Base-by-base conservation (phyloP, 768 basidiomycete genomes). In the Russula lepida region DNA sequence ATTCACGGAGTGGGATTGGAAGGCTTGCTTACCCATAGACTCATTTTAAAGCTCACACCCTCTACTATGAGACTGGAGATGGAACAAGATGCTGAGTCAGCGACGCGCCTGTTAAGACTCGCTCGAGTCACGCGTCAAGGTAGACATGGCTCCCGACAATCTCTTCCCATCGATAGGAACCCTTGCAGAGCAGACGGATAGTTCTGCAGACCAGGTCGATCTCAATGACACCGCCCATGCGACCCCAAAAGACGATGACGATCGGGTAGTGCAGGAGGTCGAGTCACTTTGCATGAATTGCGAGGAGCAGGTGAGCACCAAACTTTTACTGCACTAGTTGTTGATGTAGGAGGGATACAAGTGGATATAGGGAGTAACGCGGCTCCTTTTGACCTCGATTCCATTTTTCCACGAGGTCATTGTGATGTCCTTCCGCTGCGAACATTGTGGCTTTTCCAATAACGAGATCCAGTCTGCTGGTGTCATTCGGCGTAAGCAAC, bases 271-370 rank as follows among this genome's bases (percentile, higher is more conserved):
- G 11, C 82, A 94, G 67, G 86, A 92, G 73, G 80, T 98, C 62
- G 89, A 92, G 60, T 94, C 91, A 13, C 75, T 98, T 28, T 98
- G 97, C 75, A 95, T 98, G 92, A 82, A 81, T 71, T 99, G 97
- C 70, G 79, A 82, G 47, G 83, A 98, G 73, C 88, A 98, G 82
- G 95, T 90, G 66, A 71, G 82, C 71, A 48, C 58, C 25, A 27
- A 32, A 23, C 28, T 37, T 32, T 32, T 23, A 17, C 17, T 11
- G 30, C 48, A 17, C 41, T 54, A 23, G 27, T 23, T 37, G 32
- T 47, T 57, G 47, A 56, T 41, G 28, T 15, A 28, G 46, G 32
- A 54, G 27, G 12, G 60, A 11, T 44, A n/a, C 35, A 41, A 59
- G 57, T 44, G 32, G 33, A 15, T 28, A 50, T 78, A 98, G 93